Evolutionary conservation across 106 monocot species (phyloP).

Genomic region (Platanthera zijinensis): DNA sequence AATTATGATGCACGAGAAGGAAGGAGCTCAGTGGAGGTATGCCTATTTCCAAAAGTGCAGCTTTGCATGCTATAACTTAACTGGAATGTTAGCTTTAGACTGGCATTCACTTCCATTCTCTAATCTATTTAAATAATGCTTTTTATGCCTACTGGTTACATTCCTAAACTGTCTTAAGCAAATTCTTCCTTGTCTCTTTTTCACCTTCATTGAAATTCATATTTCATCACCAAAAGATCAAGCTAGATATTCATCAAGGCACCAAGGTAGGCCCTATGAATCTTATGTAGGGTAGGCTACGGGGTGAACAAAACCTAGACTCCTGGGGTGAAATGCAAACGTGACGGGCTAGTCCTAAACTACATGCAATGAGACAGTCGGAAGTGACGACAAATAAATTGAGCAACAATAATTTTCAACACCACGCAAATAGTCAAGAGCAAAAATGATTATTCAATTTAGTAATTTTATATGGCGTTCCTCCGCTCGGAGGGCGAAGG

Average conservation of each 20-base stretch:
- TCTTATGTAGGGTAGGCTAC: no score
- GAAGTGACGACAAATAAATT: no score
- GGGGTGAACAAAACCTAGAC: no score
- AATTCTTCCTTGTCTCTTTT: not conserved
- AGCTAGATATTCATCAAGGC: not conserved
- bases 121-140: not conserved
- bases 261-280: not conserved
- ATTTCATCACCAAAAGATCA: not conserved
- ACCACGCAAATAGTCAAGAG: no score
- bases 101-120: not conserved
- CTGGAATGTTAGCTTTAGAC: not conserved
- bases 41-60: not conserved
- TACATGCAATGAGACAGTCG: no score
- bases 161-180: not conserved
- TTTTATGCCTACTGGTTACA: not conserved
- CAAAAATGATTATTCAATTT: no score
- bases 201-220: not conserved
- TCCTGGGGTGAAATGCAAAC: no score
- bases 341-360: no score
- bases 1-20: constrained; percentile 87
- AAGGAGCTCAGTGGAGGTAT: constrained; percentile 80
- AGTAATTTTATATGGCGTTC: no score
- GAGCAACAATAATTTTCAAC: no score
- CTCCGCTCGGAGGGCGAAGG: no score
- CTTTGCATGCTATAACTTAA: not conserved